Base-by-base conservation (phyloP, 73 alveolate genomes). In the Paramecium octaurelia region DNA sequence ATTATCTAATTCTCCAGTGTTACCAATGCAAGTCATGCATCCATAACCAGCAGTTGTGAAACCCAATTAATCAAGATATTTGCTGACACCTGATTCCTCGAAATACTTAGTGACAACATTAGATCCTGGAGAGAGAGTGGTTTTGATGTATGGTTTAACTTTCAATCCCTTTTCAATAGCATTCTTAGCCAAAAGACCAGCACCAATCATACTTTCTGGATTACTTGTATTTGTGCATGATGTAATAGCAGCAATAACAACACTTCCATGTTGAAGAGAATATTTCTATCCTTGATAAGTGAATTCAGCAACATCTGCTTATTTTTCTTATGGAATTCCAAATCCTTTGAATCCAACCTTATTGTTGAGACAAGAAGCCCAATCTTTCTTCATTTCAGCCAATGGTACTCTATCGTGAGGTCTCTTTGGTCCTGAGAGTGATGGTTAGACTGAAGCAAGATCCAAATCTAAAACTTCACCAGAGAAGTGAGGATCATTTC, bases 1-100 rank as follows among this genome's bases (percentile, higher is more conserved):
- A 36, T 58, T 86, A 58, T 93, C 96, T 42, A 94, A 85, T 40
- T 96, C 99, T 38, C 99, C 99, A 18, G 97, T 92, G 92, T 96
- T 96, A 21, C 99, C 99, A 88, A 96, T 96, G 85, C 99, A 97
- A 6, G 98, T 97, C 98, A 96, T 97, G 95, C 99, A 97, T 18
- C 99, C 99, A 91, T 95, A 97, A 20, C 99, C 99, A 68, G 97
- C 98, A 18, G 96, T 94, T 35, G 96, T 92, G 95, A 97, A 97
- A 21, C 99, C 99, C 21, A 96, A 93, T 75, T 93, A 20, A 73
- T 97, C 97, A 18, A 97, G 95, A 75, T 86, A 94, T 20, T 89
- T 71, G n/a, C 44, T 24, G 43, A 95, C 97, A 6, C 97, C 98
- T 16, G 98, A 73, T 12, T 71, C 93, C 57, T 95, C 96, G 46